A percentile compares a stretch with the other conserved stretches of the same genome.
Evolutionary conservation across 306 rosid genomes (phyloP).

Genomic region (Lablab purpureus): DNA sequence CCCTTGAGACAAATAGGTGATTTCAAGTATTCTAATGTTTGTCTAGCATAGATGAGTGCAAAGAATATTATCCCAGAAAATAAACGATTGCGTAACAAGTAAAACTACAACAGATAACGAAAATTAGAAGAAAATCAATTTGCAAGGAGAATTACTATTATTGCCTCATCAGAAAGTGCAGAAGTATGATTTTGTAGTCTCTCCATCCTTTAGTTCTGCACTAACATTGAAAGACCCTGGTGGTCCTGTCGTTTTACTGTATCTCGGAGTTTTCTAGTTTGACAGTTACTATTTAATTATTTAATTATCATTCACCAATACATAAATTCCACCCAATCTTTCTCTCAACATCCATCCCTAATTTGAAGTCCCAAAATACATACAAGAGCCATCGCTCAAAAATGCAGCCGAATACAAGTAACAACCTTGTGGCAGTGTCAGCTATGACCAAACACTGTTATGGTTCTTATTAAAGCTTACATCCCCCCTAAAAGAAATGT

Average conservation of each 20-base stretch:
- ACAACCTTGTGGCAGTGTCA: background rate
- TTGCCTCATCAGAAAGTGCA: conserved; percentile 2
- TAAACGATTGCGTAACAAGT: background rate
- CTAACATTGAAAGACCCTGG: background rate
- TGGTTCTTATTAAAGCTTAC: background rate
- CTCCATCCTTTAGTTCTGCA: background rate
- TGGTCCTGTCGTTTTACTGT: background rate
- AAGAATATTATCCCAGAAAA: conserved; percentile 1
- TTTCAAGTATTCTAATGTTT: conserved; percentile 7
- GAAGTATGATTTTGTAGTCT: background rate
- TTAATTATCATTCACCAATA: background rate
- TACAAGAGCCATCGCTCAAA: background rate
- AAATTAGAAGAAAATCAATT: conserved; percentile 1
- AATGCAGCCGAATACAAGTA: conserved; percentile 2
- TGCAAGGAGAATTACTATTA: background rate
- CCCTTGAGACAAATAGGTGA: conserved; percentile 2
- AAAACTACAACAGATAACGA: background rate
- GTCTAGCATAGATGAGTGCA: background rate
- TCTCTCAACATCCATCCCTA: background rate
- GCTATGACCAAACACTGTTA: background rate
- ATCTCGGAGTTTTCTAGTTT: conserved; percentile 18
- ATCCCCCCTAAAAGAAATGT: background rate
- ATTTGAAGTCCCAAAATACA: background rate
- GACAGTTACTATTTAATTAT: background rate
- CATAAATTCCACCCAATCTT: background rate